Conservation (phyloP, 1,284 basidiomycete genomes). For the Tilletia caries region DNA sequence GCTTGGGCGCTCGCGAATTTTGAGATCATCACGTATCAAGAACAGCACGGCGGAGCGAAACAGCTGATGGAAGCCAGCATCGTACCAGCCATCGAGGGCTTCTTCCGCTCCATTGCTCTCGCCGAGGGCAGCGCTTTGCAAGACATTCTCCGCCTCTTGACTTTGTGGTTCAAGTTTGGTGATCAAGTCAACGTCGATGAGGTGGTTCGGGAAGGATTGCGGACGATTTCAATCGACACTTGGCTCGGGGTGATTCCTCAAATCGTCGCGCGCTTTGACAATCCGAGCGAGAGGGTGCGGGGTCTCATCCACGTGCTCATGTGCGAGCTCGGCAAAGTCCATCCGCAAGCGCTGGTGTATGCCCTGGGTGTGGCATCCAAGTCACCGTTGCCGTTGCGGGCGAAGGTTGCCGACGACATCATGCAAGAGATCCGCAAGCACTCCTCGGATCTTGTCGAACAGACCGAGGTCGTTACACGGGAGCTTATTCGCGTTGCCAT, state of each 20-base stretch:
- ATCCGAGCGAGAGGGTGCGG: constrained; percentile 80
- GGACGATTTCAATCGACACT: constrained; percentile 87
- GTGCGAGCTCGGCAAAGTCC: constrained; percentile 88
- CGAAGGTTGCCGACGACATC: constrained; percentile 78
- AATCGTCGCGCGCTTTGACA: constrained; percentile 98
- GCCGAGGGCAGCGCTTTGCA: constrained; percentile 83
- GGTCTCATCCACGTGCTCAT: constrained; percentile 85
- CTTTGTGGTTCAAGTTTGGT: constrained; percentile 98
- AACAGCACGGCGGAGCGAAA: constrained; percentile 61
- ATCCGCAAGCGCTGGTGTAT: constrained; percentile 96
- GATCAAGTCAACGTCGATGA: constrained; percentile 84
- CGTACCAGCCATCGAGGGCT: constrained; percentile 86
- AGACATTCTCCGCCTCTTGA: constrained; percentile 87
- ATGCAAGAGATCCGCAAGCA: constrained; percentile 95
- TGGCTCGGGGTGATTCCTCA: constrained; percentile 99
- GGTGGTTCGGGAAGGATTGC: constrained; percentile 84
- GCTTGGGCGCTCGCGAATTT: constrained; percentile 97
- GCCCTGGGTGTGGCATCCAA: constrained; percentile 97
- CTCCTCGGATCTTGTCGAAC: constrained; percentile 80
- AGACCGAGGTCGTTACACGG: constrained; percentile 85
- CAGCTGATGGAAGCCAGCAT: constrained; percentile 77
- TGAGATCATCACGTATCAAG: constrained; percentile 68
- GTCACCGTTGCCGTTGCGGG: constrained; percentile 79
- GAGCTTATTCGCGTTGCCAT: constrained; percentile 97
- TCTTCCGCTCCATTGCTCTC: constrained; percentile 92